Evolutionary conservation across 1,139 yeast genomes (phyloP).

Genomic region (Geotrichum australiense): DNA sequence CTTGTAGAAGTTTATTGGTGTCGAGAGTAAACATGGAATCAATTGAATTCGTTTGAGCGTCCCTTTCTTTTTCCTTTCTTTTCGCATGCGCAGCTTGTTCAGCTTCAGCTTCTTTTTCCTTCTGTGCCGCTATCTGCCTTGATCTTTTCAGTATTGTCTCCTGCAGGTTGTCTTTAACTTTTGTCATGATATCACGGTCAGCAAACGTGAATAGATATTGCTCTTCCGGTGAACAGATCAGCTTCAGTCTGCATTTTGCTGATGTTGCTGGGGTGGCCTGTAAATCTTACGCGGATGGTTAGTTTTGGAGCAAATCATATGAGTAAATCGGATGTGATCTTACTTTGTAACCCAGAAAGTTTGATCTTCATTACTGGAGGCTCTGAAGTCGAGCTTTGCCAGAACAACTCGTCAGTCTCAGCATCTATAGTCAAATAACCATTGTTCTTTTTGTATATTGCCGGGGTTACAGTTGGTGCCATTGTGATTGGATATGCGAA

Average conservation of each 20-base stretch:
- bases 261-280: slow-evolving; percentile 70
- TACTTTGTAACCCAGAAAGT: slow-evolving; percentile 18
- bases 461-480: slow-evolving; percentile 21
- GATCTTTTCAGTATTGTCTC: slow-evolving; percentile 42
- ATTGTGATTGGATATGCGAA: too few species aligned
- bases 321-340: slow-evolving; percentile 1
- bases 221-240: slow-evolving; percentile 33
- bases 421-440: slow-evolving; percentile 24
- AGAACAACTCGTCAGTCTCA: slow-evolving; percentile 21
- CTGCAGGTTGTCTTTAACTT: slow-evolving; percentile 61
- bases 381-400: slow-evolving; percentile 22
- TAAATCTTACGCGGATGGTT: slow-evolving; percentile 41
- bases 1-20: slow-evolving; percentile 48
- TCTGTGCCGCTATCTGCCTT: slow-evolving; percentile 11
- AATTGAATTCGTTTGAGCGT: slow-evolving; percentile 23
- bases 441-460: slow-evolving; percentile 27
- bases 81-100: slow-evolving; percentile 32
- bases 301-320: neutral
- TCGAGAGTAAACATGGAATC: slow-evolving; percentile 33
- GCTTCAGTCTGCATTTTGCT: slow-evolving; percentile 61
- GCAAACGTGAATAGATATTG: slow-evolving; percentile 51
- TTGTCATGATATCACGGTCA: slow-evolving; percentile 69
- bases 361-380: slow-evolving; percentile 19
- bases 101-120: slow-evolving; percentile 52
- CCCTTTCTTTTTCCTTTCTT: slow-evolving; percentile 27